phyloP scores from a whole-genome alignment of 1,284 basidiomycete species.

The Neolentinus lepideus region DNA sequence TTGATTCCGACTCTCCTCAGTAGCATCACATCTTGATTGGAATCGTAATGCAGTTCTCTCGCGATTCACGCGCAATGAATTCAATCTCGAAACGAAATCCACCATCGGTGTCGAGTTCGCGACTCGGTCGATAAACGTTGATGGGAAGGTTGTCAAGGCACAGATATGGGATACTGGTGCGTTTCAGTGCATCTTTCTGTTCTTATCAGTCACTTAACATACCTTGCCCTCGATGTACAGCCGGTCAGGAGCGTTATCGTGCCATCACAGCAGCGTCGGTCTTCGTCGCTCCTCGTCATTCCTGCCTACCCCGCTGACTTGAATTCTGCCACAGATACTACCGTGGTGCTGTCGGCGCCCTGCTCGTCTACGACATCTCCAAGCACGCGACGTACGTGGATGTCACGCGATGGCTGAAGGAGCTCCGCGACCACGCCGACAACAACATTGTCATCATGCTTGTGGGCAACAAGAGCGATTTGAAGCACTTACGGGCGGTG shows the following conservation, averaged over 20 bases:
- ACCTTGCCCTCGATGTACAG: constrained; percentile 30
- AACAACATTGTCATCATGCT: constrained; percentile 94
- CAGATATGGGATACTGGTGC: constrained; percentile 99
- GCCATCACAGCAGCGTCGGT: constrained; percentile 96
- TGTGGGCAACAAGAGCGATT: constrained; percentile 95
- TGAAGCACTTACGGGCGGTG: constrained; percentile 94
- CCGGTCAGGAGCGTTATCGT: constrained; percentile 97
- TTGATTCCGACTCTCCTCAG: background rate
- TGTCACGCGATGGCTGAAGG: constrained; percentile 97
- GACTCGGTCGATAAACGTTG: constrained; percentile 91
- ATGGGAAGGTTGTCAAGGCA: constrained; percentile 96
- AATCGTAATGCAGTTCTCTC: constrained; percentile 61
- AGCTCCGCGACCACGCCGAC: constrained; percentile 91
- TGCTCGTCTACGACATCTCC: constrained; percentile 90
- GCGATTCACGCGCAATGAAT: constrained; percentile 99
- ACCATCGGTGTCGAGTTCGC: constrained; percentile 99
- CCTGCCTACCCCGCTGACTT: background rate
- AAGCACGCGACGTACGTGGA: constrained; percentile 96
- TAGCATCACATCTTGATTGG: background rate
- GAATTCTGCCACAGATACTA: constrained; percentile 69
- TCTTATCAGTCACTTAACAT: constrained; percentile 2
- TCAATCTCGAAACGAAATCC: constrained; percentile 98
- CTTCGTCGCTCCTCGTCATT: constrained; percentile 13
- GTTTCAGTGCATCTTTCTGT: constrained; percentile 18
- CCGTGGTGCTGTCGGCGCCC: constrained; percentile 92